Conservation (phyloP, 441 rosid species). For the Eruca vesicaria region DNA sequence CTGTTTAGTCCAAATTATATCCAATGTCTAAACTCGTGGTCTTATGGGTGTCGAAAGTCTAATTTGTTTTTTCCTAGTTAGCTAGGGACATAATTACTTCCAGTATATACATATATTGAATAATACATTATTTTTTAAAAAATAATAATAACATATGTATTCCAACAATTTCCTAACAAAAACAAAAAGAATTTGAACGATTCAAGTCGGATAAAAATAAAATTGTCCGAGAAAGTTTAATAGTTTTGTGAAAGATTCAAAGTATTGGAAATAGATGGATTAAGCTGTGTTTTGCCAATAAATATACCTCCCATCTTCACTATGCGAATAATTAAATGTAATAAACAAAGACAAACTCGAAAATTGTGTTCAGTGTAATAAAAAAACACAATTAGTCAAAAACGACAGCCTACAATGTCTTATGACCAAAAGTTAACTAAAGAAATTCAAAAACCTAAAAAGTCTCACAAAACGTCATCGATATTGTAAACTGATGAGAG, state of each 20-base stretch:
- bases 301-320: background rate
- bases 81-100: too few relatives aligned
- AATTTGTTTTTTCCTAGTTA: too few relatives aligned
- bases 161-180: background rate
- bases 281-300: background rate
- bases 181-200: background rate
- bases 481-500: too few relatives aligned
- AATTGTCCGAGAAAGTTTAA: too few relatives aligned
- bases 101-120: too few relatives aligned
- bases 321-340: background rate
- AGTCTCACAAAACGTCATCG: too few relatives aligned
- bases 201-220: background rate
- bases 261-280: background rate
- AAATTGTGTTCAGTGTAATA: background rate
- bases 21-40: too few relatives aligned
- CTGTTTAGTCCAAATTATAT: too few relatives aligned
- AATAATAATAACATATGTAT: too few relatives aligned
- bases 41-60: too few relatives aligned
- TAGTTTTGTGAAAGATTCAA: background rate
- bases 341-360: background rate
- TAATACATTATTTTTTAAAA: too few relatives aligned
- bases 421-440: background rate
- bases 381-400: background rate
- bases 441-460: background rate
- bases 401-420: background rate